A percentile compares a stretch with the other conserved stretches of the same genome.
phyloP scores from a whole-genome alignment of 345 rosid genomes.

The Mercurialis annua region DNA sequence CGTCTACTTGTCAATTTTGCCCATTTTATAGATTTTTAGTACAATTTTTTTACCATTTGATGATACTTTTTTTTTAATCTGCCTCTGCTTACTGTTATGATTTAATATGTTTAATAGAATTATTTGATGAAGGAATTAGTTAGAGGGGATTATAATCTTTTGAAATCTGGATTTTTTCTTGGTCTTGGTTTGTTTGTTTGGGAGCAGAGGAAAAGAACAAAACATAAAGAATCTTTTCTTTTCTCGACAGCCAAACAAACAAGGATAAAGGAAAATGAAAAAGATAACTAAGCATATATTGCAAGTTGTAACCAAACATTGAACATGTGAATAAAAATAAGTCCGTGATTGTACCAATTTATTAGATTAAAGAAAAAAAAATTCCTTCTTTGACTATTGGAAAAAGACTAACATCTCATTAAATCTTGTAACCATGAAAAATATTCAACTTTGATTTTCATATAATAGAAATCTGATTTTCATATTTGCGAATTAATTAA shows the following conservation, averaged over 20 bases:
- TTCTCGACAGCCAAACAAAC: conserved; percentile 25
- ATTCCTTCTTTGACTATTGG: background rate
- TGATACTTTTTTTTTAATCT: no score
- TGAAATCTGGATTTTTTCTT: conserved; percentile 10
- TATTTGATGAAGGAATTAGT: background rate
- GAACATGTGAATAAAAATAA: background rate
- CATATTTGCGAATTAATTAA: background rate
- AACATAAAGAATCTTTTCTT: conserved; percentile 65
- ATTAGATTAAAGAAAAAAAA: background rate
- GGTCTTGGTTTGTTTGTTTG: conserved; percentile 43
- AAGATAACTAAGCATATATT: conserved; percentile 1
- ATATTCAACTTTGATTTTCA: no score
- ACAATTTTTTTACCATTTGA: no score
- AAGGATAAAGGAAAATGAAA: background rate
- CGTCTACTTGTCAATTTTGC: no score
- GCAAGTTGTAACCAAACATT: background rate
- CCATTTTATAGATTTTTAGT: no score
- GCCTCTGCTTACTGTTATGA: no score
- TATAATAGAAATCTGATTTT: no score
- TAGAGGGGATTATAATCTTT: background rate
- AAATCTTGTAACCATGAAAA: no score
- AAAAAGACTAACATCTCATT: background rate
- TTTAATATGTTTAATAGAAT: no score
- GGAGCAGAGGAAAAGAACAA: conserved; percentile 55
- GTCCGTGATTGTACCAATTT: background rate